Base-by-base conservation (phyloP, 2,329 filamentous ascomycete genomes). In the Trichoderma citrinoviride region DNA sequence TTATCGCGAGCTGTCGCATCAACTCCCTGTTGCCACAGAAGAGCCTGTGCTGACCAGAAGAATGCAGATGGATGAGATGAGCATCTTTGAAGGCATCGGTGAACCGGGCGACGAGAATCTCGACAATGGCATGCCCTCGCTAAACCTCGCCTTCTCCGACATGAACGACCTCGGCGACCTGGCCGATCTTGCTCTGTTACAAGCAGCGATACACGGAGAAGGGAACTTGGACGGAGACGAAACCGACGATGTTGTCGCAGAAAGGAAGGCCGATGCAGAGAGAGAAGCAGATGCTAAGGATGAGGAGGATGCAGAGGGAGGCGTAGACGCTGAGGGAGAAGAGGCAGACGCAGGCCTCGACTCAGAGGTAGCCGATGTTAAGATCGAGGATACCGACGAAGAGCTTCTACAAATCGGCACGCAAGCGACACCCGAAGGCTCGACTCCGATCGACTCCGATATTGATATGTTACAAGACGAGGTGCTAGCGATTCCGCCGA, bases 21-120 rank as follows among this genome's bases (percentile, higher is more conserved):
- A 37, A 6, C n/a, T 37, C 14, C 33, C 46, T 40, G n/a, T 43
- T 6, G 23, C 7, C 23, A 17, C 15, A 21, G 37, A 43, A 46
- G 8, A 14, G 37, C 7, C 19, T 53, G 47, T 29, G 47, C 25
- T 61, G 23, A 61, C 58, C 25, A 17, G 37, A 14, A n/a, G 37
- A 14, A 33, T 25, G 17, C 17, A 61, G 58, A 72, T 71, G 69
- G 66, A 71, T 7, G 65, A 68, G 27, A 66, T 41, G 19, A 50
- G 44, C 10, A 8, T 66, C 27, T 64, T 64, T 37, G n/a, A 62
- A 8, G 60, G 57, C 47, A 21, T 43, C 1, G 15, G 37, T 21
- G 56, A 62, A 17, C 8, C 44, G 2, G n/a, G 27, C 29, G 19
- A 49, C 3, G 54, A 37, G 25, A 47, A 61, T 23, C 12, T 10